Conservation (phyloP, 805 yeast genomes). For the Yamadazyma nakazawae region DNA sequence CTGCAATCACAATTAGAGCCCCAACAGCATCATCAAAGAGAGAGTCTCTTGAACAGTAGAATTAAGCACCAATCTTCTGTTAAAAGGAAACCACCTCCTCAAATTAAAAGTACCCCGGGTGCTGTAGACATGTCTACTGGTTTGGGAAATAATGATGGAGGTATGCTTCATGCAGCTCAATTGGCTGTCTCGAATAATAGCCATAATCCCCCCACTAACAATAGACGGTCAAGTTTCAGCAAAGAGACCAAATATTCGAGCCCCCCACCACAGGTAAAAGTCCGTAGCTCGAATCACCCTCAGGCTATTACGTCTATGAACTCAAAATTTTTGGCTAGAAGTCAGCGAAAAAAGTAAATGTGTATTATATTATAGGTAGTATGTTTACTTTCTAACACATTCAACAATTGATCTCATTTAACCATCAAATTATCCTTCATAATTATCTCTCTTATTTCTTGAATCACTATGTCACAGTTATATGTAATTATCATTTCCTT, state of each 20-base stretch:
- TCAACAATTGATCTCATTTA: no score
- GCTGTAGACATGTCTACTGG: slow-evolving; percentile 32
- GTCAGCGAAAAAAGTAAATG: slow-evolving; percentile 40
- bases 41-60: slow-evolving; percentile 16
- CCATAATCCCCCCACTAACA: slow-evolving; percentile 18
- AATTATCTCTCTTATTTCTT: no score
- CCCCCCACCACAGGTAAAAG: slow-evolving; percentile 1
- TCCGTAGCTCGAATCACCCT: background rate
- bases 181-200: slow-evolving; percentile 38
- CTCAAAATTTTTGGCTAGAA: slow-evolving; percentile 59
- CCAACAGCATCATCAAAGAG: slow-evolving; percentile 2
- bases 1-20: background rate
- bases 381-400: no score
- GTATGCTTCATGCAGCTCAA: slow-evolving; percentile 42
- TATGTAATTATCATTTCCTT: no score
- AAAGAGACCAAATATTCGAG: slow-evolving; percentile 20
- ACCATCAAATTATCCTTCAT: no score
- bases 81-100: slow-evolving; percentile 33
- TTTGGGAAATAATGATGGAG: slow-evolving; percentile 20
- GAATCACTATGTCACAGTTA: no score
- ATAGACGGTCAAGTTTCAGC: slow-evolving; percentile 37
- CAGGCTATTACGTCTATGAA: slow-evolving; percentile 50
- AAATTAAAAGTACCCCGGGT: slow-evolving; percentile 16
- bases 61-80: slow-evolving; percentile 16
- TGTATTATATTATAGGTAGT: background rate